phyloP scores from a whole-genome alignment of 2,329 filamentous ascomycete species.

The Sporothrix brunneoviolacea region DNA sequence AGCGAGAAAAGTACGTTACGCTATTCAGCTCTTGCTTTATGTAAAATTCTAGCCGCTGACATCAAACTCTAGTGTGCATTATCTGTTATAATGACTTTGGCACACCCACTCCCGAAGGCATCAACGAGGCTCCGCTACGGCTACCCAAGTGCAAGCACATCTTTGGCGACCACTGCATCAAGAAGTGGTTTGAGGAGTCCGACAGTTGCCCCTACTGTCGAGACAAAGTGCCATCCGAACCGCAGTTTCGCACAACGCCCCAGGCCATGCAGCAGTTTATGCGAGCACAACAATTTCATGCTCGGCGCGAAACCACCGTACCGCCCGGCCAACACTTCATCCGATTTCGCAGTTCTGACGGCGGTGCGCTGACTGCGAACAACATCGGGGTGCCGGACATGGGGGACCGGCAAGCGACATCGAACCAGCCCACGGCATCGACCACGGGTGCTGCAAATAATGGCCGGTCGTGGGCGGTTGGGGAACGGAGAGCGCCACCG shows the following conservation, averaged over 20 bases:
- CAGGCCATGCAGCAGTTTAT: constrained; percentile 6
- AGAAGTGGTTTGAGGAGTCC: constrained; percentile 58
- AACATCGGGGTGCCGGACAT: too few species aligned
- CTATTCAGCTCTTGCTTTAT: not conserved
- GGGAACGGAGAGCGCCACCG: constrained; percentile 22
- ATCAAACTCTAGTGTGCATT: constrained; percentile 56
- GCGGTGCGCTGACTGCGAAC: too few species aligned
- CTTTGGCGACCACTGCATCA: constrained; percentile 59
- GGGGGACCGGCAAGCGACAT: too few species aligned
- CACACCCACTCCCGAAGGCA: constrained; percentile 49
- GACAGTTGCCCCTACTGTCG: constrained; percentile 60
- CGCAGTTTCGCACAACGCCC: constrained; percentile 10
- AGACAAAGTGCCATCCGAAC: constrained; percentile 51
- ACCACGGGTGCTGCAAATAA: too few species aligned
- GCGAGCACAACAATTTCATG: not conserved
- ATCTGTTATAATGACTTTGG: constrained; percentile 62
- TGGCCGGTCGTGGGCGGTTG: constrained; percentile 14
- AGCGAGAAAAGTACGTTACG: constrained; percentile 40
- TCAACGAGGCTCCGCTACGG: constrained; percentile 49
- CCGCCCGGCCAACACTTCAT: too few species aligned
- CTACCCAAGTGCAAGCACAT: constrained; percentile 57
- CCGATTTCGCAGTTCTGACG: too few species aligned
- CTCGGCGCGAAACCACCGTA: not conserved
- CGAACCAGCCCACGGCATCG: not conserved
- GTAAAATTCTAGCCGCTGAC: too few species aligned